Evolutionary conservation across 2,329 filamentous ascomycete genomes (phyloP).

Genomic region (Nigrospora sphaerica): DNA sequence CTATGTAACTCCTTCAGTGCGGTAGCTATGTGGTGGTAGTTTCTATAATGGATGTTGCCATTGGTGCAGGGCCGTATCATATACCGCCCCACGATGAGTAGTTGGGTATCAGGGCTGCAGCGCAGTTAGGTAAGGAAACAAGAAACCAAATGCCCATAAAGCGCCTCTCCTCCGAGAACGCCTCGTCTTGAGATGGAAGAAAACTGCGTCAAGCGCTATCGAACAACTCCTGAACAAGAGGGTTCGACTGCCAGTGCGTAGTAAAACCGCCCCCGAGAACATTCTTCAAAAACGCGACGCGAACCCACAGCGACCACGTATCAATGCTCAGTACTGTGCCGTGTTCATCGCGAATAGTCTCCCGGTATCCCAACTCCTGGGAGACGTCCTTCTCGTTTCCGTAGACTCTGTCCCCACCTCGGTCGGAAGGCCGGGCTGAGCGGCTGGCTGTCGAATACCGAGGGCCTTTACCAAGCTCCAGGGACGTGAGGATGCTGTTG

Average conservation of each 20-base stretch:
- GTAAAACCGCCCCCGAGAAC: slow-evolving; percentile 39
- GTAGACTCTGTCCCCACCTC: slow-evolving; percentile 30
- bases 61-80: no score
- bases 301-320: slow-evolving; percentile 42
- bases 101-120: no score
- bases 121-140: no score
- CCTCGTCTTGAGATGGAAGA: no score
- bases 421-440: slow-evolving; percentile 33
- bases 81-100: no score
- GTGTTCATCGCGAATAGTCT: slow-evolving; percentile 41
- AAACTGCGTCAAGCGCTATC: background rate
- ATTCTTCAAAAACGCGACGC: slow-evolving; percentile 39
- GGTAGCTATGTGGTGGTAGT: no score
- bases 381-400: slow-evolving; percentile 28
- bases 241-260: slow-evolving; percentile 31
- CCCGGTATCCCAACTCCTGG: slow-evolving; percentile 44
- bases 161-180: no score
- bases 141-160: no score
- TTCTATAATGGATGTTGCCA: no score
- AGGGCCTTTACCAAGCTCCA: slow-evolving; percentile 46
- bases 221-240: slow-evolving; percentile 22
- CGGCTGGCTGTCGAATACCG: slow-evolving; percentile 43
- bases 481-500: slow-evolving; percentile 44
- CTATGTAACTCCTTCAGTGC: no score
- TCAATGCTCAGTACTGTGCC: slow-evolving; percentile 35